Conservation (phyloP, 2,329 filamentous ascomycete genomes). For the Amauroascus niger region DNA sequence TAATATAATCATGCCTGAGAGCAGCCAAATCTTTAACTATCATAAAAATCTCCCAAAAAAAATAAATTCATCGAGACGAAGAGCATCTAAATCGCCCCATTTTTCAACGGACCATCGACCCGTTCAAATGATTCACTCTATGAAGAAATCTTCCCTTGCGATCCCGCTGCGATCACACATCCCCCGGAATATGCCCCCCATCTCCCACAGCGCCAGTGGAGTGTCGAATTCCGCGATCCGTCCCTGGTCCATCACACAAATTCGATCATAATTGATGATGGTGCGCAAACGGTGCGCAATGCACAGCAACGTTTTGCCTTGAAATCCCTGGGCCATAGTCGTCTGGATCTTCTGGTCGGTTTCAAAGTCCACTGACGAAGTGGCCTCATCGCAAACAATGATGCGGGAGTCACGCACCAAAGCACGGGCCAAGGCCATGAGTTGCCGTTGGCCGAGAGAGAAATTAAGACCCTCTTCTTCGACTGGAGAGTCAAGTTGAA, state of each 20-base stretch:
- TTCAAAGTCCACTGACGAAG: slow-evolving; percentile 85
- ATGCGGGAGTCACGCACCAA: slow-evolving; percentile 80
- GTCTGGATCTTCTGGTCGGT: slow-evolving; percentile 91
- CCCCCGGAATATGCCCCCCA: slow-evolving; percentile 67
- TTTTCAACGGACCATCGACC: background rate
- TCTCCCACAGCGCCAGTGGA: slow-evolving; percentile 62
- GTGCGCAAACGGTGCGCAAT: slow-evolving; percentile 89
- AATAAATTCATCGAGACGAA: too few species aligned
- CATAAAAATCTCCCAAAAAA: too few species aligned
- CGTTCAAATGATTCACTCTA: too few species aligned
- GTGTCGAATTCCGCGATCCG: slow-evolving; percentile 76
- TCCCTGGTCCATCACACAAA: slow-evolving; percentile 92
- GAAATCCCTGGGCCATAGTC: slow-evolving; percentile 77
- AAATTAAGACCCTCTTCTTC: slow-evolving; percentile 96
- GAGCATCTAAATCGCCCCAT: background rate
- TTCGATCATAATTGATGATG: slow-evolving; percentile 87
- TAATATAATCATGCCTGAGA: too few species aligned
- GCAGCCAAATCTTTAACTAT: too few species aligned
- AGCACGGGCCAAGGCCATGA: slow-evolving; percentile 87
- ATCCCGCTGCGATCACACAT: slow-evolving; percentile 90
- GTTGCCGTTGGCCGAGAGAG: slow-evolving; percentile 84
- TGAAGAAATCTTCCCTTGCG: slow-evolving; percentile 33
- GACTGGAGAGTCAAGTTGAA: slow-evolving; percentile 74
- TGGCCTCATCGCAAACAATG: slow-evolving; percentile 96
- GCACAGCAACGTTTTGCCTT: slow-evolving; percentile 77